Conservation (phyloP, 2,329 filamentous ascomycete species). For the Xylariaceae sp. region DNA sequence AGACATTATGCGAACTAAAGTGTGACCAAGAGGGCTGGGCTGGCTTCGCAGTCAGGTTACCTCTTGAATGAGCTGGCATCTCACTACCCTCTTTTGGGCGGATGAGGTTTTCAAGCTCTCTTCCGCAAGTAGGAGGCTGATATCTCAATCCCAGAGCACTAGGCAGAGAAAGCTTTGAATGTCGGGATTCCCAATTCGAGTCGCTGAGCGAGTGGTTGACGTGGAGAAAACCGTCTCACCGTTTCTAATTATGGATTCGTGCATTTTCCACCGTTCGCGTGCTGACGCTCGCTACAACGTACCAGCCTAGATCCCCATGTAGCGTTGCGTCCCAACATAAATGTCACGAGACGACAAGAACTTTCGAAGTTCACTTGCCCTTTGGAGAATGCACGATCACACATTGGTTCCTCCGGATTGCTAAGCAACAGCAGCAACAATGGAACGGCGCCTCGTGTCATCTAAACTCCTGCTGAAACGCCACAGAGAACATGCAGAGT, state of each 20-base stretch:
- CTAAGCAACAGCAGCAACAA: slow-evolving; percentile 1
- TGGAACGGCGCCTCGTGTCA: slow-evolving; percentile 11
- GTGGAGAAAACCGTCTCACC: not conserved
- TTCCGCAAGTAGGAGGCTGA: not conserved
- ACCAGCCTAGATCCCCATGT: slow-evolving; percentile 2
- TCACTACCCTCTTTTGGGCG: no score
- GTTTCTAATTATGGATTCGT: slow-evolving; percentile 25
- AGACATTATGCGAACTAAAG: not conserved
- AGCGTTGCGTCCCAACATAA: slow-evolving; percentile 6
- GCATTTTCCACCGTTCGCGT: slow-evolving; percentile 2
- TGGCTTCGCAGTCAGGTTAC: no score
- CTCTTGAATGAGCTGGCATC: no score
- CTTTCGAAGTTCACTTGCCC: not conserved
- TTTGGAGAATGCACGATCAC: not conserved
- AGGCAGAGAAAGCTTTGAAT: not conserved
- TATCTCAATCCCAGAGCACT: not conserved
- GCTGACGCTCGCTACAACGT: slow-evolving; percentile 2
- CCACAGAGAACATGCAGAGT: slow-evolving; percentile 14
- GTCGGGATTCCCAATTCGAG: not conserved
- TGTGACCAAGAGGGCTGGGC: not conserved
- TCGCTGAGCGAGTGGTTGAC: slow-evolving; percentile 12
- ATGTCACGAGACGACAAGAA: not conserved
- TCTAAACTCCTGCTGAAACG: not conserved
- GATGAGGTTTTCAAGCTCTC: not conserved
- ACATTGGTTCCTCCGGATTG: not conserved